These are phyloP conservation scores for Homolaphlyctis polyrhiza DNA, from an alignment of 371 early-diverging fungal species.

Conservation along the genomic window DNA sequence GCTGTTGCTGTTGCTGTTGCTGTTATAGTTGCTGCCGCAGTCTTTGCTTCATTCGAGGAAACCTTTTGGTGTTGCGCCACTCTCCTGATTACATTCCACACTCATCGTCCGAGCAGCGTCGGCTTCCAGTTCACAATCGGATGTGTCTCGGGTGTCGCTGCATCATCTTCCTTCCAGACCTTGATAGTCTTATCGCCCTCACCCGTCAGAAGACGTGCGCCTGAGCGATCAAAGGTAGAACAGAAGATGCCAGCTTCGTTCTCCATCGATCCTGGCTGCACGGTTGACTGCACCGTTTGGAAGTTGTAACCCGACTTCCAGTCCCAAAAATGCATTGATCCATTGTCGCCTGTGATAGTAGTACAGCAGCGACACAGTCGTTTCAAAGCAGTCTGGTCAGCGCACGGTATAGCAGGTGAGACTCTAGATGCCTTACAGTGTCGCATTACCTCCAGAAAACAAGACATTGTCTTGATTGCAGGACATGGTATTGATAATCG, in stretches of 20 bases:
- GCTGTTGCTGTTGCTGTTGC: too few relatives aligned
- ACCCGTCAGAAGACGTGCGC: slow-evolving; percentile 90
- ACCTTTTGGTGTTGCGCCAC: too few relatives aligned
- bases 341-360: slow-evolving; percentile 83
- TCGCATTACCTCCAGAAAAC: slow-evolving; percentile 86
- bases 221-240: slow-evolving; percentile 91
- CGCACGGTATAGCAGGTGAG: too few relatives aligned
- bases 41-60: too few relatives aligned
- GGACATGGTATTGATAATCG: slow-evolving; percentile 85
- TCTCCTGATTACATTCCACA: too few relatives aligned
- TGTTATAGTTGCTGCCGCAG: too few relatives aligned
- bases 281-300: slow-evolving; percentile 77
- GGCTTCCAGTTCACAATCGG: slow-evolving; percentile 2
- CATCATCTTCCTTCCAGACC: slow-evolving; percentile 81
- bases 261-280: slow-evolving; percentile 95
- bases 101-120: too few relatives aligned
- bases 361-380: too few relatives aligned
- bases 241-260: slow-evolving; percentile 93
- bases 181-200: slow-evolving; percentile 99
- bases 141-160: slow-evolving; percentile 20
- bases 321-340: slow-evolving; percentile 93
- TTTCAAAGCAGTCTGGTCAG: too few relatives aligned
- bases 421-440: too few relatives aligned
- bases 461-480: slow-evolving; percentile 89
- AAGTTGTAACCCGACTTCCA: slow-evolving; percentile 94